Evolutionary conservation across 2,329 filamentous ascomycete species (phyloP), one percentile per base, ranked within the genome.

Genomic region (Fusarium dimerum): DNA sequence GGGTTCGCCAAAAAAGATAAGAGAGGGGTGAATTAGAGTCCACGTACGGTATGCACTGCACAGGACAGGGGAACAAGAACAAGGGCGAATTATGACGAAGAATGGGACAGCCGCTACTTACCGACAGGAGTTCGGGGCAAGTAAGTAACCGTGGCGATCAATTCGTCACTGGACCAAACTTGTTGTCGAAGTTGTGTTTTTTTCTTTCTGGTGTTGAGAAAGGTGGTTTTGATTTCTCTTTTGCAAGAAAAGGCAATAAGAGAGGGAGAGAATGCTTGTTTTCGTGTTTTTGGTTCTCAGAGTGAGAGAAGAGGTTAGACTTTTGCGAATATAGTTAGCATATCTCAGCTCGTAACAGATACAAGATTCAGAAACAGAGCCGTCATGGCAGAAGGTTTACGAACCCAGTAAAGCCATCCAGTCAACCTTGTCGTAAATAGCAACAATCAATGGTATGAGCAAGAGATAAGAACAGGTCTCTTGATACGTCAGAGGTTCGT

Each of bases 351-450:
- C 56, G 54, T 53, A 54, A 50, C 46, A 54, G 43, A 50, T 54
- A 29, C 5, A 26, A 26, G 4, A 26, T 26, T 26, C 7, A 26
- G 20, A 26, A 26, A 26, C 20, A 26, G 20, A 26, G 20, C 20
- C 20, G 7, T 26, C 20, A 26, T 26, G 20, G 20, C 20, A 7
- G 20, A 26, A 26, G 20, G 62, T 61, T 60, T 45, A 54, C 63
- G 60, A 61, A 66, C 61, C 65, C 63, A 65, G 54, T 56, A 65
- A 61, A 66, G 63, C 63, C 63, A 66, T 66, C 54, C 63, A 60
- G 60, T 65, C 63, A 66, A 61, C 63, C 50, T 60, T 66, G 61
- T 66, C 50, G 58, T 56, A 66, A 65, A 66, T 65, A 66, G 63
- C 52, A 65, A 57, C 63, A 61, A 61, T 58, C 52, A 56, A 52